Base-by-base conservation (phyloP, 768 basidiomycete species). In the Suillus fuscotomentosus region DNA sequence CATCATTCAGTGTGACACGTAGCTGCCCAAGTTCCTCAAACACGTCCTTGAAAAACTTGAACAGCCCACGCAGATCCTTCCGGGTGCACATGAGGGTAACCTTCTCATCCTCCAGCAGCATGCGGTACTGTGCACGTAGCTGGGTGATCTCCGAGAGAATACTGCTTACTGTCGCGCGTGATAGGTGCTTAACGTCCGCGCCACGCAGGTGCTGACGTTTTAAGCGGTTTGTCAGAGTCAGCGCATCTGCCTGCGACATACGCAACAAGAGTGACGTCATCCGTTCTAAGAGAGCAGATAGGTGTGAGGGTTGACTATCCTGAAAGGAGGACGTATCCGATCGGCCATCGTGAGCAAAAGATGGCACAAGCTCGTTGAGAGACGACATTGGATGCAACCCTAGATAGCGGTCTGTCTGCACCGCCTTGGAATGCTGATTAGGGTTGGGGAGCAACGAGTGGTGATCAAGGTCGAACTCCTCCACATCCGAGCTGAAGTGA, bases 181-280 rank as follows among this genome's bases (percentile, higher is more conserved):
- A 96, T 20, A 99, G 82, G 73, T 97, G 91, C 38, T 87, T 85
- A 38, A 98, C 84, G 68, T 97, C 95, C 10, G 94, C 91, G 27
- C 90, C 90, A 64, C 85, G 85, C 22, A 99, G 82, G 70, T 95
- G 87, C 69, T 98, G 96, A 63, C 95, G 89, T 76, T 94, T 96
- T 34, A 99, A 80, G 34, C 97, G 88, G 67, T 91, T 92, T 39
- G 93, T 94, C 48, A 99, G 81, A 2, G 94, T 95, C 24, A 90
- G 81, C 2, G 96, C 89, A 69, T 99, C 96, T 1, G 95, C 89
- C 66, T 91, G 81, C 48, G 81, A 78, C 62, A 93, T 77, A 42
- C 86, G 85, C 34, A 82, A 80, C 64, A 95, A 82, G 3, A 99
- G 78, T 34, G 82, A 79, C 31, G 80, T 75, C 55, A 91, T 79